Evolutionary conservation across 2,329 filamentous ascomycete species (phyloP).

Genomic region (Neopestalotiopsis rosae): DNA sequence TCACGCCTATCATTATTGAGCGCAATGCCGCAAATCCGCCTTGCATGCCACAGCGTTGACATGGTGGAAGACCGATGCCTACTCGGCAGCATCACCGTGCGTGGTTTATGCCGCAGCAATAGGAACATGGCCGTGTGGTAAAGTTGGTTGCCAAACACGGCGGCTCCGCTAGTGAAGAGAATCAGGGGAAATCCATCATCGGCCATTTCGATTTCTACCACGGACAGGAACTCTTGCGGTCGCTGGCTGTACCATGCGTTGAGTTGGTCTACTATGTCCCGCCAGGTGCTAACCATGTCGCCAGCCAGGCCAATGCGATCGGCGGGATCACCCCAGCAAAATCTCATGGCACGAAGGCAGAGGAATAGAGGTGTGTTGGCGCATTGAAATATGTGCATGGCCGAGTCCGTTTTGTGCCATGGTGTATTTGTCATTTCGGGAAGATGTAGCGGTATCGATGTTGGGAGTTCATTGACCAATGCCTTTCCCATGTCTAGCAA

Average conservation of each 20-base stretch:
- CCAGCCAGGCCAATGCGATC: constrained; percentile 22
- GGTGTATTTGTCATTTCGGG: constrained; percentile 16
- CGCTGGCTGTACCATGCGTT: constrained; percentile 39
- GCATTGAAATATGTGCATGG: constrained; percentile 22
- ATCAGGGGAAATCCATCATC: constrained; percentile 39
- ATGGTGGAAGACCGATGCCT: constrained; percentile 36
- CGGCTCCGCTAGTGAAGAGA: constrained; percentile 44
- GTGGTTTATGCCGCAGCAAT: constrained; percentile 56
- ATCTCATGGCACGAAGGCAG: constrained; percentile 41
- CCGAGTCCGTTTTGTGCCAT: constrained; percentile 21
- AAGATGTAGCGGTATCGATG: neutral
- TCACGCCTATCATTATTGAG: constrained; percentile 50
- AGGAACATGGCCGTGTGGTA: constrained; percentile 62
- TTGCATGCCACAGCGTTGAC: constrained; percentile 54
- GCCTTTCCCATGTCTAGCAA: constrained; percentile 14
- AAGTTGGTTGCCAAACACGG: constrained; percentile 58
- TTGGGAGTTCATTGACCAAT: constrained; percentile 16
- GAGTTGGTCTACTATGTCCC: constrained; percentile 36
- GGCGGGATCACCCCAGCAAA: constrained; percentile 30
- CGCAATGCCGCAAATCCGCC: constrained; percentile 54
- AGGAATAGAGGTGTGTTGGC: constrained; percentile 35
- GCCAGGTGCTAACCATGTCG: constrained; percentile 35
- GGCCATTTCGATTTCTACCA: constrained; percentile 38
- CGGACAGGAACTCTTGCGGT: constrained; percentile 38
- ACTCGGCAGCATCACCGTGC: constrained; percentile 41